Evolutionary conservation across 139 green algal genomes (phyloP).

Genomic region (Limnomonas spitsbergensis): DNA sequence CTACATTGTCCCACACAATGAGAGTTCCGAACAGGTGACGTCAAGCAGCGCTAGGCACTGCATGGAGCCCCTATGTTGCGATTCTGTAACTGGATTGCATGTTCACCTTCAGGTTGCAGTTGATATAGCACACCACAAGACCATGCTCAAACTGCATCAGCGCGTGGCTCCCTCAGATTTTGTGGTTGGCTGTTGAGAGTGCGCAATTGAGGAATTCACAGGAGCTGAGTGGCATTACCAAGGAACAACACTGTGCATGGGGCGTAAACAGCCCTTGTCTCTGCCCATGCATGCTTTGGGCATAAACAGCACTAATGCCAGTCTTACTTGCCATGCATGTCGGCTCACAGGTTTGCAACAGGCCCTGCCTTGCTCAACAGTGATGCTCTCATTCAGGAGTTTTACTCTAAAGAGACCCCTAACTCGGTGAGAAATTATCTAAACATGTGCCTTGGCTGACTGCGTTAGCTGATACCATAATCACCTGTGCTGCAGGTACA

Average conservation of each 20-base stretch:
- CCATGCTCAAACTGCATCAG: conserved; percentile 87
- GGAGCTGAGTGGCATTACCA: too few species aligned
- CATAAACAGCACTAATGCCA: too few species aligned
- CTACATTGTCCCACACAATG: conserved; percentile 95
- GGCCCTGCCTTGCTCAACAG: conserved; percentile 67
- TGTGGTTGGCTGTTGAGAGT: conserved; percentile 91
- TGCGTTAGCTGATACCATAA: too few species aligned
- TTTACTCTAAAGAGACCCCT: conserved; percentile 71
- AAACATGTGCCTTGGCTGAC: too few species aligned
- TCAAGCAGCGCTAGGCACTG: background rate
- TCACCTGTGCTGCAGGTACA: conserved; percentile 61
- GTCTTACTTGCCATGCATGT: too few species aligned
- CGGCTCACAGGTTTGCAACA: conserved; percentile 92
- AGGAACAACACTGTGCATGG: too few species aligned
- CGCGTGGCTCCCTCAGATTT: conserved; percentile 78
- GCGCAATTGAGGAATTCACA: background rate
- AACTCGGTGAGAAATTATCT: conserved; percentile 55
- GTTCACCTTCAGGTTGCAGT: conserved; percentile 92
- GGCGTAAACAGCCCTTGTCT: too few species aligned
- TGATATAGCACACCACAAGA: conserved; percentile 92
- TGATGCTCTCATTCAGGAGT: conserved; percentile 90
- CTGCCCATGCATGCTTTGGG: too few species aligned
- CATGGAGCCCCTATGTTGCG: background rate
- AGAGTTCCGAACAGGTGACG: conserved; percentile 78
- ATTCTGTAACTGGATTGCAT: background rate